Percentiles rank a stretch among this genome's conserved stretches.
phyloP scores from a whole-genome alignment of 495 filamentous ascomycete genomes.

The Entonaema liquescens region DNA sequence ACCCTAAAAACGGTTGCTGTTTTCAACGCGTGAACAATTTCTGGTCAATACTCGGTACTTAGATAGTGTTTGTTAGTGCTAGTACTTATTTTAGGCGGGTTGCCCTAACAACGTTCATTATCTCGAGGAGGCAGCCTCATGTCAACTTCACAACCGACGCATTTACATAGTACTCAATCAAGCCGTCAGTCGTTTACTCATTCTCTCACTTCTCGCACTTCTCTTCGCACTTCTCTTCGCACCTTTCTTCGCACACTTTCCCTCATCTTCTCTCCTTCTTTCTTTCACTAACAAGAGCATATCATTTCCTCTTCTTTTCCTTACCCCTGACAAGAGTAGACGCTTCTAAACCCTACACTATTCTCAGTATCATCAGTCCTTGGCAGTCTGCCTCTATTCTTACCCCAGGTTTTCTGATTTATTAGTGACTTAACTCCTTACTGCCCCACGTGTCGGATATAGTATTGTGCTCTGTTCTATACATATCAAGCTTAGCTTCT shows the following conservation, averaged over 20 bases:
- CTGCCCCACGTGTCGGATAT: background rate
- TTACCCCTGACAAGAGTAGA: background rate
- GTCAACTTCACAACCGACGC: slow-evolving; percentile 28
- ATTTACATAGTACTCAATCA: background rate
- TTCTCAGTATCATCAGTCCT: background rate
- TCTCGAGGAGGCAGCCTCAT: slow-evolving; percentile 1
- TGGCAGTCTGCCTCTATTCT: background rate
- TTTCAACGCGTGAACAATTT: slow-evolving; percentile 19
- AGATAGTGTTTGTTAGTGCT: slow-evolving; percentile 39
- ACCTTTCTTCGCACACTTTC: background rate
- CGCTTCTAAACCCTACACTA: background rate
- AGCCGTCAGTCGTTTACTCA: background rate
- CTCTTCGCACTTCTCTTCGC: no score
- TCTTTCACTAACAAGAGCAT: background rate
- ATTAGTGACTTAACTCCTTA: background rate
- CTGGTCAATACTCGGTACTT: slow-evolving; percentile 31
- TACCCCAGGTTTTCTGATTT: background rate
- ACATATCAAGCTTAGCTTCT: background rate
- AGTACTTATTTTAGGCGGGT: background rate
- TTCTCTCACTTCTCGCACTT: background rate
- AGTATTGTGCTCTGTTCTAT: background rate
- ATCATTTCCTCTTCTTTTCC: background rate
- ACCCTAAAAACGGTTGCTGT: background rate
- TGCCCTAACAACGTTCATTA: slow-evolving; percentile 27
- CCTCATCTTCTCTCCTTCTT: background rate